Evolutionary conservation across 1,284 basidiomycete genomes (phyloP).

Genomic region (Cryptococcus sp.): DNA sequence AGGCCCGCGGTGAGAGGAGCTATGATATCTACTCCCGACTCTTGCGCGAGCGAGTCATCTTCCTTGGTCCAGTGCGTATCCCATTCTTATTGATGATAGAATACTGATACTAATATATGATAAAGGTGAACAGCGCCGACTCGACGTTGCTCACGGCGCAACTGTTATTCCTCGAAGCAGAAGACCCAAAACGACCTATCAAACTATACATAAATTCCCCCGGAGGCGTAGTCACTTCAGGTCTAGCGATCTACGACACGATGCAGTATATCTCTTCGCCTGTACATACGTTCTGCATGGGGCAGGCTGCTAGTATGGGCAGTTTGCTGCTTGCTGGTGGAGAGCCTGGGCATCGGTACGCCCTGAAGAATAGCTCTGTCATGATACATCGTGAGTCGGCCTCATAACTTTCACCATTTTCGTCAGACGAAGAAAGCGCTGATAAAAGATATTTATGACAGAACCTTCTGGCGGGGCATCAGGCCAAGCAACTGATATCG

Average conservation of each 20-base stretch:
- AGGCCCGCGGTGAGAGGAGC: constrained; percentile 88
- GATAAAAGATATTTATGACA: constrained; percentile 40
- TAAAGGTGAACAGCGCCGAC: constrained; percentile 14
- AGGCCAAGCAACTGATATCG: constrained; percentile 90
- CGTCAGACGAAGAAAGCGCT: background rate
- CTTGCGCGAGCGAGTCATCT: constrained; percentile 85
- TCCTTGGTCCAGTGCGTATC: constrained; percentile 78
- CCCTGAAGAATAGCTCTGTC: constrained; percentile 85
- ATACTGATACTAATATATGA: background rate
- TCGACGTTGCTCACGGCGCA: constrained; percentile 84
- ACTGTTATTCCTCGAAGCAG: constrained; percentile 88
- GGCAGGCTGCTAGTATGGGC: constrained; percentile 91
- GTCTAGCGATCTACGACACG: constrained; percentile 92
- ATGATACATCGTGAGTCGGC: constrained; percentile 87
- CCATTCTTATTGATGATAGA: background rate
- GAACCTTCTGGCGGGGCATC: constrained; percentile 92
- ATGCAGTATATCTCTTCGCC: constrained; percentile 83
- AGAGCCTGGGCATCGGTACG: constrained; percentile 81
- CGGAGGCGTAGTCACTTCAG: constrained; percentile 89
- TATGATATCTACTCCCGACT: constrained; percentile 94
- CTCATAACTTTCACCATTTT: background rate
- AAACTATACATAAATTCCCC: constrained; percentile 94
- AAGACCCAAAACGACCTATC: constrained; percentile 86
- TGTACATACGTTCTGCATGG: constrained; percentile 91
- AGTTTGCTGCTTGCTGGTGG: constrained; percentile 83